Evolutionary conservation across 2,329 filamentous ascomycete genomes (phyloP).

Genomic region (Lachnellula subtilissima): DNA sequence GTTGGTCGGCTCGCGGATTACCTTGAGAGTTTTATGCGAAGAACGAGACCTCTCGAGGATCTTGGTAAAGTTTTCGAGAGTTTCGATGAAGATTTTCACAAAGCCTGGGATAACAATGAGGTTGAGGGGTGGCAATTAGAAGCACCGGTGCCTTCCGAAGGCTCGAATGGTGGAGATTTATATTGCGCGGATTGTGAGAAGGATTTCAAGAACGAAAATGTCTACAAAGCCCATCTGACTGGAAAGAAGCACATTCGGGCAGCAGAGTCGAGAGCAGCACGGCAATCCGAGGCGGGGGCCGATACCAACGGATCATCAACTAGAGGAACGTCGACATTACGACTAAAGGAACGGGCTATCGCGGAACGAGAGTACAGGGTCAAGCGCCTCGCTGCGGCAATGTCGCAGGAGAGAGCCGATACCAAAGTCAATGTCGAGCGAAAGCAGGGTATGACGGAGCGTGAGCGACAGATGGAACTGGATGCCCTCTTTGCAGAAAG

Average conservation of each 20-base stretch:
- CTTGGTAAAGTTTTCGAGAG: conserved; percentile 69
- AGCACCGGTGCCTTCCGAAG: conserved; percentile 17
- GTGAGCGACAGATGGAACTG: conserved; percentile 88
- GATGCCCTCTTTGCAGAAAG: conserved; percentile 74
- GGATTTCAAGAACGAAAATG: conserved; percentile 91
- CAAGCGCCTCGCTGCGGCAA: conserved; percentile 71
- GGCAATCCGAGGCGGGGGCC: conserved; percentile 37
- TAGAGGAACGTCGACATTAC: conserved; percentile 32
- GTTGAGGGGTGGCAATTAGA: conserved; percentile 74
- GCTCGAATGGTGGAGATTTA: conserved; percentile 54
- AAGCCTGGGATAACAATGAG: conserved; percentile 74
- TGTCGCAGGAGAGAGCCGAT: conserved; percentile 83
- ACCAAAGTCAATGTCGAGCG: conserved; percentile 94
- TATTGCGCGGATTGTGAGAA: conserved; percentile 93
- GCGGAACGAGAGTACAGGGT: conserved; percentile 85
- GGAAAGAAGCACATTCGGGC: conserved; percentile 93
- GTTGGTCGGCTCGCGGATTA: conserved; percentile 75
- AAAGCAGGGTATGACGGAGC: conserved; percentile 94
- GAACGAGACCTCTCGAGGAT: conserved; percentile 81
- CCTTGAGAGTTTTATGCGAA: conserved; percentile 80
- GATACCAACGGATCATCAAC: conserved; percentile 24
- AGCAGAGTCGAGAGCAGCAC: conserved; percentile 58
- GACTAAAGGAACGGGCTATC: conserved; percentile 82
- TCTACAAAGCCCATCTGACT: conserved; percentile 82
- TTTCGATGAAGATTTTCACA: conserved; percentile 81